Percentiles rank a stretch among this genome's conserved stretches.
Conservation (phyloP, 306 rosid genomes). For the Lupinus albus region DNA sequence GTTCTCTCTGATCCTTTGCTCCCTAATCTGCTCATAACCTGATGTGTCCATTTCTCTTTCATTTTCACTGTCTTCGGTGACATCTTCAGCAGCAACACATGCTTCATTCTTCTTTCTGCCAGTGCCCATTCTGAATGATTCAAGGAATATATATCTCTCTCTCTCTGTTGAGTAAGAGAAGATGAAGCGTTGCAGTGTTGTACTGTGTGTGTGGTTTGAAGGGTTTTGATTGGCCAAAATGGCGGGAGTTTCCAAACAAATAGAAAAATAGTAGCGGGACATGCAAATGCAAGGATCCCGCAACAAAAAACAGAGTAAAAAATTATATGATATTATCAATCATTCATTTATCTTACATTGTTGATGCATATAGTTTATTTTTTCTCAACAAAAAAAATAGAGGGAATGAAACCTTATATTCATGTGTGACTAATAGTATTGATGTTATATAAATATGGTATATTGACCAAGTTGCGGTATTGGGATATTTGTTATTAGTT, state of each 20-base stretch:
- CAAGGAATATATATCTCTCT: background rate
- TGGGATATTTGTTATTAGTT: too few relatives aligned
- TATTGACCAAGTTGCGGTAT: too few relatives aligned
- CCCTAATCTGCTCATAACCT: conserved; percentile 60
- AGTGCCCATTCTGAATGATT: conserved; percentile 15
- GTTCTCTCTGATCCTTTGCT: conserved; percentile 72
- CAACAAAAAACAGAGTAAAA: too few relatives aligned
- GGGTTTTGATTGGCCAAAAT: background rate
- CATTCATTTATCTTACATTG: too few relatives aligned
- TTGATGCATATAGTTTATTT: too few relatives aligned
- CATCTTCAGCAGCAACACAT: background rate
- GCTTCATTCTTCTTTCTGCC: background rate
- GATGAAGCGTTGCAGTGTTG: background rate
- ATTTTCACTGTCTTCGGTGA: background rate
- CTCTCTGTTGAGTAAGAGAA: background rate
- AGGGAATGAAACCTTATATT: too few relatives aligned
- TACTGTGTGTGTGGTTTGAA: background rate
- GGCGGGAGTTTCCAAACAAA: background rate
- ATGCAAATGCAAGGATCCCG: too few relatives aligned
- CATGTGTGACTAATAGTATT: too few relatives aligned
- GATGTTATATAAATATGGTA: too few relatives aligned
- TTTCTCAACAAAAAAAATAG: too few relatives aligned
- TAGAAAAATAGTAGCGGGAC: background rate
- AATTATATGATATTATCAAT: too few relatives aligned
- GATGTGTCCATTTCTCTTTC: conserved; percentile 2